A percentile compares a stretch with the other conserved stretches of the same genome.
These are phyloP conservation scores for Arthrobotrys musiformis DNA, from an alignment of 2,329 filamentous ascomycete genomes.

Conservation along the genomic window DNA sequence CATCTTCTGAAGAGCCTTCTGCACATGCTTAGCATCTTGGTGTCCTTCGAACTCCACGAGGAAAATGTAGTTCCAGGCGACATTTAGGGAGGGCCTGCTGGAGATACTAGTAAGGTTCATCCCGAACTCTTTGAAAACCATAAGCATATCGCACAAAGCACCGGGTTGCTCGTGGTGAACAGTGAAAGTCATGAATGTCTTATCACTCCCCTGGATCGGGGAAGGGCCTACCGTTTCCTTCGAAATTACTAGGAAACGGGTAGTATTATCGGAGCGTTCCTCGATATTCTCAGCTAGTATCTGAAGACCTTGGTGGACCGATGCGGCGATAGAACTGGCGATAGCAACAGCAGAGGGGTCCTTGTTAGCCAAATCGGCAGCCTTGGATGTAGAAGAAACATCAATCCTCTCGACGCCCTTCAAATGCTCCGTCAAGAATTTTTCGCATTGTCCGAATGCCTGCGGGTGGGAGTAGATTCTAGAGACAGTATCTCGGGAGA, in stretches of 20 bases:
- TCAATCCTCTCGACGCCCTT: constrained; percentile 82
- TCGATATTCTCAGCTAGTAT: constrained; percentile 77
- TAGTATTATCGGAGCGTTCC: constrained; percentile 80
- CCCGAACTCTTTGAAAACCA: constrained; percentile 77
- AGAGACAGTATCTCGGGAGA: constrained; percentile 69
- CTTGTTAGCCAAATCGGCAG: constrained; percentile 78
- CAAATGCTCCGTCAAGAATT: constrained; percentile 76
- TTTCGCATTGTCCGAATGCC: constrained; percentile 89
- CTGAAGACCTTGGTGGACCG: constrained; percentile 67
- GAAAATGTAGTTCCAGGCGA: constrained; percentile 91
- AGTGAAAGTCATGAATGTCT: constrained; percentile 77
- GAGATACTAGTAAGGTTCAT: constrained; percentile 93
- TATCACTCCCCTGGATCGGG: constrained; percentile 42
- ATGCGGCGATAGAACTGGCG: constrained; percentile 77
- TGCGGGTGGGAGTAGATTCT: constrained; percentile 93
- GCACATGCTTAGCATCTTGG: constrained; percentile 70
- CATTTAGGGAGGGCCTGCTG: constrained; percentile 77
- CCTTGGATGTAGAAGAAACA: constrained; percentile 84
- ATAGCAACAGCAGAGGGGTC: constrained; percentile 76
- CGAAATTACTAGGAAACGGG: constrained; percentile 77
- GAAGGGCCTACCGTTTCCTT: constrained; percentile 49
- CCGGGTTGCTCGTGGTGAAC: constrained; percentile 80
- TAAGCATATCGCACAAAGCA: constrained; percentile 81
- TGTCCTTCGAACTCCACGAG: constrained; percentile 87
- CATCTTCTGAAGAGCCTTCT: constrained; percentile 71